Base-by-base conservation (phyloP, 2,329 filamentous ascomycete species). In the Xylariaceae sp. region DNA sequence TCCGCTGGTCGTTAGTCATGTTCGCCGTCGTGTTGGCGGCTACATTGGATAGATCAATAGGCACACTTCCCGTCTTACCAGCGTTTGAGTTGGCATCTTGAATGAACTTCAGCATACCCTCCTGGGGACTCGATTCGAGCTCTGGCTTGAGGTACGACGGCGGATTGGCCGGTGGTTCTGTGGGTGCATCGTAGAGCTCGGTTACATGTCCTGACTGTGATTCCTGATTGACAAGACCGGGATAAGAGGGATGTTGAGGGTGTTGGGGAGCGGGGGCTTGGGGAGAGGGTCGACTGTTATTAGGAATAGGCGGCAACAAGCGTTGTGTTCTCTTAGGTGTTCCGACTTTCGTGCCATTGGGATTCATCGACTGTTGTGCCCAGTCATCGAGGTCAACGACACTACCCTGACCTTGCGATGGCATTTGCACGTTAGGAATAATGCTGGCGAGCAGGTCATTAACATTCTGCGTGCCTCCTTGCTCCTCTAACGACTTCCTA, bases 401-500 rank as follows among this genome's bases (percentile, higher is more conserved):
- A 58, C 76, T 85, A 30, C 83, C 82, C 60, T 81, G 79, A 3
- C 77, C 77, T 49, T 81, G 67, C 30, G 72, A 73, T 58, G 76
- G 76, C 44, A 73, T 78, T 67, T 82, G 79, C 42, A 74, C 78
- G 39, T 74, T 77, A 3, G 88, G 84, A 59, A 94, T 87, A 60
- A 89, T 84, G 65, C 86, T 88, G 3, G 87, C 85, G 70, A 97
- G 89, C 70, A 96, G 88, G 66, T 95, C 92, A 58, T 89, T 86
- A 48, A 97, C 83, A 61, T 90, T 93, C 70, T 90, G 85, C 1
- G 84, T 80, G 15, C 84, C 83, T 37, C 86, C 87, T 67, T 93
- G 88, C 42, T 92, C 90, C 71, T 97, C 92, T 53, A 99, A 77
- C 64, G 91, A 96, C 70, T 95, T 88, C 64, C 96, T 89, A 76